Conservation (phyloP, 2,329 filamentous ascomycete species). For the Microsporum audouinii region DNA sequence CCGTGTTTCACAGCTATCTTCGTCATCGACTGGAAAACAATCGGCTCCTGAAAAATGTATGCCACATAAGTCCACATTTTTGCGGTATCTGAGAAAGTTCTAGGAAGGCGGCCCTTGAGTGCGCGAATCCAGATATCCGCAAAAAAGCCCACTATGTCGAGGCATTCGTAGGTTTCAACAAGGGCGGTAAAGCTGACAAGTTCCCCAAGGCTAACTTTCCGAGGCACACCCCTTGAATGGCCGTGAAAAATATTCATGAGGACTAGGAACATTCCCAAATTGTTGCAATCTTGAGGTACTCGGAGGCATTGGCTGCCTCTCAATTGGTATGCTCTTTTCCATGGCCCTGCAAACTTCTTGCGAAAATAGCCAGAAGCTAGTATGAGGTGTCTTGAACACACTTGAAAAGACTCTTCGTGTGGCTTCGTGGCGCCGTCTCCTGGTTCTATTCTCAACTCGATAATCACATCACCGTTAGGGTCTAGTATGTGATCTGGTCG, state of each 20-base stretch:
- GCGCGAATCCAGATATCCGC: not conserved
- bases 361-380: not conserved
- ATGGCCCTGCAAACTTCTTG: not conserved
- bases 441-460: not conserved
- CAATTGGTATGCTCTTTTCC: not conserved
- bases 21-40: not conserved
- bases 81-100: not conserved
- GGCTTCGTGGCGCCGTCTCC: not conserved
- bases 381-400: not conserved
- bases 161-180: not conserved
- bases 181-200: not conserved
- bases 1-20: not conserved
- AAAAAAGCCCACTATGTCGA: not conserved
- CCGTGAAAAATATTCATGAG: not conserved
- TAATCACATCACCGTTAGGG: not conserved
- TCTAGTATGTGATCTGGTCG: not conserved
- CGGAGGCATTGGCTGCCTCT: not conserved
- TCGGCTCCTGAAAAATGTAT: not conserved
- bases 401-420: not conserved
- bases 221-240: not conserved
- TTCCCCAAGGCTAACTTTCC: not conserved
- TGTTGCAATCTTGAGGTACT: not conserved
- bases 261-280: not conserved
- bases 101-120: not conserved
- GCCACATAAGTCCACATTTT: not conserved